Conservation (phyloP, 148 eudicot genomes). For the Mesembryanthemum crystallinum region DNA sequence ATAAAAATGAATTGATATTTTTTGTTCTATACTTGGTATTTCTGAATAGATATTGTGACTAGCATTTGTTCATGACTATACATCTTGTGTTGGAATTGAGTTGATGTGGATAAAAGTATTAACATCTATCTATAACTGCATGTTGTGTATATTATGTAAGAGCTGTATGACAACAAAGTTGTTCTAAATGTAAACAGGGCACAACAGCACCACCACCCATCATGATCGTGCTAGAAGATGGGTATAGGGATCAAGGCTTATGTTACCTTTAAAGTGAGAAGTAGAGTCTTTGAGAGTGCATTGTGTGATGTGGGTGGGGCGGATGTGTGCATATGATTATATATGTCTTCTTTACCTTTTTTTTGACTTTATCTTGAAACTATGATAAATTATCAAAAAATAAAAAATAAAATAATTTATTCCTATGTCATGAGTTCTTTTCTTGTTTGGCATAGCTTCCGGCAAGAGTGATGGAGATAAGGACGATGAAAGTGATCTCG, state of each 20-base stretch:
- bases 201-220: background rate
- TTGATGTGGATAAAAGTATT: background rate
- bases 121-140: background rate
- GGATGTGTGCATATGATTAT: background rate
- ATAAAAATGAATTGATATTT: background rate
- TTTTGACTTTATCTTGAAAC: background rate
- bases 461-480: constrained; percentile 47
- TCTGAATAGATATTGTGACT: background rate
- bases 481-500: constrained; percentile 64
- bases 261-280: background rate
- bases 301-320: background rate
- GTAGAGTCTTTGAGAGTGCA: background rate
- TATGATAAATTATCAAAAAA: background rate
- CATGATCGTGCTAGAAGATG: background rate
- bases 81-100: background rate
- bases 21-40: background rate
- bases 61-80: background rate
- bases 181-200: background rate
- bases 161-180: background rate
- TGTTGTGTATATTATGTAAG: background rate
- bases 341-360: background rate
- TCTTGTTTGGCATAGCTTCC: constrained; percentile 29
- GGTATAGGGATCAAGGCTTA: background rate
- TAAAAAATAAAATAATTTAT: too few relatives aligned
- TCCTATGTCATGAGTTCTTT: too few relatives aligned